Conservation (phyloP, 2,329 filamentous ascomycete genomes). For the Aureobasidium vineae region DNA sequence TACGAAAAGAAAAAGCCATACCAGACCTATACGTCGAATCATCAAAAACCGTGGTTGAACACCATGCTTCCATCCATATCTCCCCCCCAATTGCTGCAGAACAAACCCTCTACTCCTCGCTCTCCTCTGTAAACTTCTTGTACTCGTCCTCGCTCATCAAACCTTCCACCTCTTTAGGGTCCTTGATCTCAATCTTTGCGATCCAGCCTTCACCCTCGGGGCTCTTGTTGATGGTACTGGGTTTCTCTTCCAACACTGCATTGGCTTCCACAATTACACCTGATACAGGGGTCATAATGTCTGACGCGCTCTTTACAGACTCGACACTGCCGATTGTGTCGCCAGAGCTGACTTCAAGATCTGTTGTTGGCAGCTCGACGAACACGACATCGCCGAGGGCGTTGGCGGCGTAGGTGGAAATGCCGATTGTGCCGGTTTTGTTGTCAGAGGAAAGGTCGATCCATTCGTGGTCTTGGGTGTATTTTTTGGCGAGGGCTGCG, state of each 20-base stretch:
- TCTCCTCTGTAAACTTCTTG: conserved; percentile 66
- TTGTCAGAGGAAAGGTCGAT: conserved; percentile 76
- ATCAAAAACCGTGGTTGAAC: conserved; percentile 11
- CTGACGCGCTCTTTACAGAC: conserved; percentile 97
- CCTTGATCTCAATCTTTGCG: conserved; percentile 76
- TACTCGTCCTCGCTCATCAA: conserved; percentile 80
- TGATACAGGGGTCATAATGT: conserved; percentile 85
- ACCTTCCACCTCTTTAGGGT: conserved; percentile 66
- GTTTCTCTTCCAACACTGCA: conserved; percentile 73
- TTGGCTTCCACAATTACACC: conserved; percentile 78
- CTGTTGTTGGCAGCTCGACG: conserved; percentile 81
- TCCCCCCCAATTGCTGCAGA: neutral
- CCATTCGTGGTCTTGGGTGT: conserved; percentile 99
- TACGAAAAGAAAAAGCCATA: neutral
- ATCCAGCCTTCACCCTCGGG: conserved; percentile 94
- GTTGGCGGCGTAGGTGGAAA: conserved; percentile 87
- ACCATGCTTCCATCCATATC: neutral
- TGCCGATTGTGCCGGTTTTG: conserved; percentile 65
- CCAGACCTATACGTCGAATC: neutral
- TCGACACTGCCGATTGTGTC: conserved; percentile 93
- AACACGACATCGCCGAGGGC: conserved; percentile 95
- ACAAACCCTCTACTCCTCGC: conserved; percentile 10
- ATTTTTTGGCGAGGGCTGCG: conserved; percentile 67
- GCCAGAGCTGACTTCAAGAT: conserved; percentile 67
- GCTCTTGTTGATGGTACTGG: conserved; percentile 81